Base-by-base conservation (phyloP, 202 grass and related monocot genomes). In the Cymbopogon flexuosus region DNA sequence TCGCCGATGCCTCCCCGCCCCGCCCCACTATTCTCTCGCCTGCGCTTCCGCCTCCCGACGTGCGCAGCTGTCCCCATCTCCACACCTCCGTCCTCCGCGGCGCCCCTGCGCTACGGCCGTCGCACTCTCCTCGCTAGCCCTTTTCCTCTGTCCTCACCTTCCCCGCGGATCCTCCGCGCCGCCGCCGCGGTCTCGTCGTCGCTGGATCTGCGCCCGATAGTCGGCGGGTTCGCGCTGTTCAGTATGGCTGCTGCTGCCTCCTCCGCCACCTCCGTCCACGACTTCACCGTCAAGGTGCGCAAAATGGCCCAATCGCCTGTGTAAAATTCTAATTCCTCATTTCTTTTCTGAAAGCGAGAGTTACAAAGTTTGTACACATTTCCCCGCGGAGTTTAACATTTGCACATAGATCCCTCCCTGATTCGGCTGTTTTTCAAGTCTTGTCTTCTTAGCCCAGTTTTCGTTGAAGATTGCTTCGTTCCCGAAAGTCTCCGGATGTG, bases 261-360 rank as follows among this genome's bases (percentile, higher is more conserved):
- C 61, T 87, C 91, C 19, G 80, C 84, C 24, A 47, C 72, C 9
- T 90, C 91, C 16, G 77, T 94, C 43, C 89, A 94, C 81, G 91
- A 92, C 67, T 94, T 92, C 89, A 89, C 89, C 46, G 89, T 94
- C 36, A 97, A 94, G 94, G 94, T 97, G 21, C 6, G 61, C 43
- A 51, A 47, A 56, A 47, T 2, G 8, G 14, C 15, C 27, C 43
- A 72, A 51, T 80, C 9, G 79, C 70, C 19, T 24, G 24, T 68
- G 14, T 84, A 60, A 2, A 65, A 27, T 39, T 18, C 16, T n/a
- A 56, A 36, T 65, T 4, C 15, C 46, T 0, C 10, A 7, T 9
- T 61, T 58, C 6, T 39, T 11, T 11, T 76, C 15, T 21, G 65
- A 58, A 22, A 68, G 46, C 11, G 49, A 65, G 31, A 30, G 31